phyloP scores from a whole-genome alignment of 257 asterid species.

The Nicotiana knightiana region DNA sequence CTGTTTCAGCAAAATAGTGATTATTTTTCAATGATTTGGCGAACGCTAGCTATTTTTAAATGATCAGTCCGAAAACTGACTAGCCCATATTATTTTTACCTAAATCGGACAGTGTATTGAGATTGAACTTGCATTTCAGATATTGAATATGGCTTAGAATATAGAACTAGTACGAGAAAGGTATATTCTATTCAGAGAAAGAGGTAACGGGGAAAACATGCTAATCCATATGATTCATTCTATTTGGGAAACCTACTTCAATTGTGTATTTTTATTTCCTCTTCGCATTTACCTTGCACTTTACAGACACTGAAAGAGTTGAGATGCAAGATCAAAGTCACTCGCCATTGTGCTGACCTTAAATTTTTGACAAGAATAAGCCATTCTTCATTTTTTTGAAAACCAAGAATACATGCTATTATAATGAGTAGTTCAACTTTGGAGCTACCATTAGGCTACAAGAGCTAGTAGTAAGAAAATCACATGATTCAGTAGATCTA shows the following conservation, averaged over 20 bases:
- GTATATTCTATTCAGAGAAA: background rate
- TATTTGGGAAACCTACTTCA: background rate
- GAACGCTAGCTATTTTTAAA: no score
- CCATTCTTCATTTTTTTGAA: background rate
- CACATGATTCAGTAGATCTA: background rate
- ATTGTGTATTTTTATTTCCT: background rate
- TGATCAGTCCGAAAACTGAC: no score
- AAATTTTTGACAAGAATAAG: background rate
- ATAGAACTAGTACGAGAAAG: no score
- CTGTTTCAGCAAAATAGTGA: no score
- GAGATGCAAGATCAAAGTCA: background rate
- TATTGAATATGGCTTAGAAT: no score
- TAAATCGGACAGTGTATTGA: no score
- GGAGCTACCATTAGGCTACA: background rate
- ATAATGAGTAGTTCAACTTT: background rate
- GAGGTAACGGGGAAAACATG: background rate
- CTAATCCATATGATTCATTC: background rate
- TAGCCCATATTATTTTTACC: no score
- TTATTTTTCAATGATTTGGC: no score
- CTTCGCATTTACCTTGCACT: background rate
- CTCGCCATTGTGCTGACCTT: background rate
- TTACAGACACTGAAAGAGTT: background rate
- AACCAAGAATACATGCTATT: background rate
- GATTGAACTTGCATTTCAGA: no score
- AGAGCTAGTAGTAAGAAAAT: background rate